Evolutionary conservation across 2,329 filamentous ascomycete species (phyloP).

Genomic region (Fusarium globosum): DNA sequence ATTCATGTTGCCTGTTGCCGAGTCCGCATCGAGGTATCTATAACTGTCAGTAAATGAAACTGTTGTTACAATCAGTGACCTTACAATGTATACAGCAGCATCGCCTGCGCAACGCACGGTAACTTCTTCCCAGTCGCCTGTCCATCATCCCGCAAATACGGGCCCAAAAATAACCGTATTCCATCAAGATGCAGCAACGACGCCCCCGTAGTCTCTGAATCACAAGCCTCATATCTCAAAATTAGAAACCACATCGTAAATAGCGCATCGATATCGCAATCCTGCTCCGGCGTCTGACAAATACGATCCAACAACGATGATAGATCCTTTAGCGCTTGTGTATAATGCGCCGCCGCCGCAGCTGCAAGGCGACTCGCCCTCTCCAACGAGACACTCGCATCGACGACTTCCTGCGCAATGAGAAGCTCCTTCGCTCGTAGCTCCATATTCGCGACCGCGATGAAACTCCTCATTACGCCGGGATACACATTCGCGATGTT

Average conservation of each 20-base stretch:
- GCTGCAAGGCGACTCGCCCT: slow-evolving; percentile 14
- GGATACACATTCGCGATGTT: slow-evolving; percentile 35
- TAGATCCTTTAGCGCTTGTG: slow-evolving; percentile 32
- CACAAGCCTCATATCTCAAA: slow-evolving; percentile 29
- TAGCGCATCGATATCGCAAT: slow-evolving; percentile 28
- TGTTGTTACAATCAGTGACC: fast-evolving
- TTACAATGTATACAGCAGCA: slow-evolving; percentile 34
- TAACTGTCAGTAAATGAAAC: fast-evolving
- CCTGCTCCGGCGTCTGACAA: slow-evolving; percentile 12
- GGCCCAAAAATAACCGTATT: slow-evolving; percentile 29
- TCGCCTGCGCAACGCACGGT: slow-evolving; percentile 32
- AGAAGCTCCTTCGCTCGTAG: slow-evolving; percentile 26
- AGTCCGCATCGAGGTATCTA: slow-evolving; percentile 39
- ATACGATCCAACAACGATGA: slow-evolving; percentile 28
- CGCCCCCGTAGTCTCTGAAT: slow-evolving; percentile 26
- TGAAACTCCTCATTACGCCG: slow-evolving; percentile 40
- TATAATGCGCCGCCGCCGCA: slow-evolving; percentile 25
- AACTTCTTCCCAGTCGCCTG: slow-evolving; percentile 7
- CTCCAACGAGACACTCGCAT: background rate
- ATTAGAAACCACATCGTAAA: slow-evolving; percentile 42
- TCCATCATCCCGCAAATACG: slow-evolving; percentile 17
- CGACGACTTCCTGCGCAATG: background rate
- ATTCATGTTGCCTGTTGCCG: slow-evolving; percentile 22
- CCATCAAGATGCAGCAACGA: slow-evolving; percentile 35
- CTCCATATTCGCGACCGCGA: slow-evolving; percentile 37